A percentile compares a stretch with the other conserved stretches of the same genome.
phyloP scores from a whole-genome alignment of 805 yeast species.

The Pichia occidentalis region DNA sequence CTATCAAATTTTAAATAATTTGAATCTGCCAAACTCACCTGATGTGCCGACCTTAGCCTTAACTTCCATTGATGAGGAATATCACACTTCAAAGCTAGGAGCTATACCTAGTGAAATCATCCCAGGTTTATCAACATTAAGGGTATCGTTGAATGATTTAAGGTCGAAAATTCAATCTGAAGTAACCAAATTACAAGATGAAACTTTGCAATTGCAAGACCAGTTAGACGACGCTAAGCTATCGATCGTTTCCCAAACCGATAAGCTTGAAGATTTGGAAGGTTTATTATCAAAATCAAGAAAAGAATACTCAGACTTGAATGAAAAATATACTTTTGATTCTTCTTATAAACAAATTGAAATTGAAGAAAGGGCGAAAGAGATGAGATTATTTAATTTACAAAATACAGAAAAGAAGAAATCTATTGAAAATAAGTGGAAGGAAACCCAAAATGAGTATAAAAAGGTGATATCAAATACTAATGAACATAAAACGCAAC shows the following conservation, averaged over 20 bases:
- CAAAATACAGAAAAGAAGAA: slow-evolving; percentile 16
- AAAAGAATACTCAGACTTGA: slow-evolving; percentile 16
- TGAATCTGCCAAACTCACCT: slow-evolving; percentile 15
- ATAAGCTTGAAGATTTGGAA: slow-evolving; percentile 50
- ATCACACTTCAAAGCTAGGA: slow-evolving; percentile 40
- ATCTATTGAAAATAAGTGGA: slow-evolving; percentile 32
- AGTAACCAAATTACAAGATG: slow-evolving; percentile 41
- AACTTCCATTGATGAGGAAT: slow-evolving; percentile 21
- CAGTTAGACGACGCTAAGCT: slow-evolving; percentile 51
- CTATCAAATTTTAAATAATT: slow-evolving; percentile 38
- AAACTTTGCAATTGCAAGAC: slow-evolving; percentile 50
- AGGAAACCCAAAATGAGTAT: slow-evolving; percentile 45
- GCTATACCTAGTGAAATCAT: slow-evolving; percentile 38
- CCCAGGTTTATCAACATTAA: slow-evolving; percentile 26
- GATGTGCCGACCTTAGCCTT: slow-evolving; percentile 21
- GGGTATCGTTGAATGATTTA: slow-evolving; percentile 29
- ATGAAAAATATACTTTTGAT: slow-evolving; percentile 17
- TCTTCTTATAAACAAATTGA: slow-evolving; percentile 15
- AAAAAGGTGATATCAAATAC: slow-evolving; percentile 45
- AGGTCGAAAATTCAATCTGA: slow-evolving; percentile 29
- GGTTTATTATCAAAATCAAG: slow-evolving; percentile 35
- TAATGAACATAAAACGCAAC: slow-evolving; percentile 37
- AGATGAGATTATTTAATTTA: slow-evolving; percentile 12
- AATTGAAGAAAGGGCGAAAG: slow-evolving; percentile 17
- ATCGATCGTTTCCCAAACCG: slow-evolving; percentile 49